Evolutionary conservation across 345 rosid species (phyloP), one percentile per base, ranked within the genome.

Genomic region (Erysimum cheiranthoides): DNA sequence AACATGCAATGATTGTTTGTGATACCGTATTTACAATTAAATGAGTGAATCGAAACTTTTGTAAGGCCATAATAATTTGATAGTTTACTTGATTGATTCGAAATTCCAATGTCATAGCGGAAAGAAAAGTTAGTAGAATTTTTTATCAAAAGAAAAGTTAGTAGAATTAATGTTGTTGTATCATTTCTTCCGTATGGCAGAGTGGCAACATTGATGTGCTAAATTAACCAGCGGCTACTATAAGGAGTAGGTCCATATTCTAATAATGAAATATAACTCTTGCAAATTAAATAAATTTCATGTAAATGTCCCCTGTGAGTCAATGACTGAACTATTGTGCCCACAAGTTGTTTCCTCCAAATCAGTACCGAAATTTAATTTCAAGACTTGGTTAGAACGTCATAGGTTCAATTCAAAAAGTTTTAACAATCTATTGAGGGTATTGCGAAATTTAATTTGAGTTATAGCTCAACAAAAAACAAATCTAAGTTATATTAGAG

Each of bases 201-300:
- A 58, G 38, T 57, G 16, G 61, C 27, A 47, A 38, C 51, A 74
- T 74, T 74, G 58, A 74, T 66, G 78, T 35, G 66, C 40, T 45
- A 65, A 56, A 45, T 35, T 25, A 56, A 49, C 40, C 21, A 45
- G 36, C 35, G 34, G 28, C 28, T 50, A 16, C 43, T 54, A 58
- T 38, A 58, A 57, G 39, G 73, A 57, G 60, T 68, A 67, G 71
- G 71, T 51, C 60, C 60, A 67, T 53, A 50, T 47, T 49, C 12
- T 32, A 66, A 66, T 66, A 36, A 66, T 50, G 58, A 18, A 13
- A 18, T 35, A 21, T 21, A 34, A 66, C 45, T 39, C 70, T 47
- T 51, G 18, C 21, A 66, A n/a, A 57, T 56, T 56, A 57, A 66
- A 45, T 66, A 65, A 45, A 66, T 74, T 54, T 67, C 78, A 75